Evolutionary conservation across 495 filamentous ascomycete species (phyloP).

Genomic region (Neurospora africana): DNA sequence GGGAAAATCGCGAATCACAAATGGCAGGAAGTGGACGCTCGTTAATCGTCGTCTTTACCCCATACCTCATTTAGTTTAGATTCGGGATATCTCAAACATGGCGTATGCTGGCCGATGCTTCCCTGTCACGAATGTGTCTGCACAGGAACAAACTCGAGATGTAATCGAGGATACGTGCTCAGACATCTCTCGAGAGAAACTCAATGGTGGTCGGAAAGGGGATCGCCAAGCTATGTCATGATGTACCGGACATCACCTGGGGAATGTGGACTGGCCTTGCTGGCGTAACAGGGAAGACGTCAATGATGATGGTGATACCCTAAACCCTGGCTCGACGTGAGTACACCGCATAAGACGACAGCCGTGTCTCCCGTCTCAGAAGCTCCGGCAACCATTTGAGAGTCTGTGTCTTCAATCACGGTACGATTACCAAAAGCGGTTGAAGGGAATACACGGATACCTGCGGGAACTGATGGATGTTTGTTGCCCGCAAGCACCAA

Average conservation of each 20-base stretch:
- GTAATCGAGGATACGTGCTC: not conserved
- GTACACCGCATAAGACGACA: not conserved
- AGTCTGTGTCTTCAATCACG: not conserved
- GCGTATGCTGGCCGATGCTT: not conserved
- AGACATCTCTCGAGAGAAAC: not conserved
- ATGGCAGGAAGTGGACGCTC: not conserved
- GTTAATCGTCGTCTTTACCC: not conserved
- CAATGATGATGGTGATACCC: not conserved
- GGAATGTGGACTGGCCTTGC: not conserved
- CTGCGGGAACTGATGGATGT: not conserved
- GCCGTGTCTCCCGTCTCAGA: not conserved
- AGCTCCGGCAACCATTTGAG: not conserved
- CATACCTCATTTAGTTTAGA: not conserved
- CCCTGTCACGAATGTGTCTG: not conserved
- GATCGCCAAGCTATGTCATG: not conserved
- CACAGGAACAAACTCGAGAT: not conserved
- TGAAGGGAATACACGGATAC: not conserved
- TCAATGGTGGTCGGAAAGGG: not conserved
- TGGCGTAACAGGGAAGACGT: not conserved
- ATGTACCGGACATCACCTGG: not conserved
- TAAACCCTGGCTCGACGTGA: not conserved
- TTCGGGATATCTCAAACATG: not conserved
- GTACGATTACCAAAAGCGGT: not conserved
- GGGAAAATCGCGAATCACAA: not conserved
- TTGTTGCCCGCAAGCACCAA: not conserved